These are phyloP conservation scores for Zymoseptoria crescenta DNA, from an alignment of 2,329 filamentous ascomycete species.

Conservation along the genomic window DNA sequence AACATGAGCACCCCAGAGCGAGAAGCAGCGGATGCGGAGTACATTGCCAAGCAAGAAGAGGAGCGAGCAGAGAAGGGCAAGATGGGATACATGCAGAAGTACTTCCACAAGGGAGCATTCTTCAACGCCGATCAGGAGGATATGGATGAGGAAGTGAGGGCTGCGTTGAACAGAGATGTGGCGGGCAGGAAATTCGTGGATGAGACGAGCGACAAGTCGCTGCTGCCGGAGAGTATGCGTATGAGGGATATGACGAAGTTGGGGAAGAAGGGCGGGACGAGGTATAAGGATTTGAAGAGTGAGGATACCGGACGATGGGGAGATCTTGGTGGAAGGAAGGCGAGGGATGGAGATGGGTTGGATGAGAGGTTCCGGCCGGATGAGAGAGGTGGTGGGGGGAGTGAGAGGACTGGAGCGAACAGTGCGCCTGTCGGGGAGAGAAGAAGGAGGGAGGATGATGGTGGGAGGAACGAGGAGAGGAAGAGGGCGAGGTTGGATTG, in stretches of 20 bases:
- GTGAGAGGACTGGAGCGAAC: slow-evolving; percentile 58
- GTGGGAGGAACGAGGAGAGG: slow-evolving; percentile 33
- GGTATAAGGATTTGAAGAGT: slow-evolving; percentile 76
- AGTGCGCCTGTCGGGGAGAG: slow-evolving; percentile 60
- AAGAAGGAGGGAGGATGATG: slow-evolving; percentile 37
- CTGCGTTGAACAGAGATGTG: slow-evolving; percentile 70
- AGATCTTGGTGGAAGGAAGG: slow-evolving; percentile 47
- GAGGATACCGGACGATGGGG: slow-evolving; percentile 93
- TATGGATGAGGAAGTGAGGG: slow-evolving; percentile 57
- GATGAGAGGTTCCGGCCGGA: slow-evolving; percentile 66
- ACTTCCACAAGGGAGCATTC: slow-evolving; percentile 95
- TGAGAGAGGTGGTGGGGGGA: slow-evolving; percentile 38
- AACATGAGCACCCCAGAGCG: slow-evolving; percentile 84
- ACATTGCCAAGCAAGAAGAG: slow-evolving; percentile 67
- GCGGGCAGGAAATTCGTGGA: slow-evolving; percentile 80
- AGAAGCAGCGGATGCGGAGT: slow-evolving; percentile 72
- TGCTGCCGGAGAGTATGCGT: slow-evolving; percentile 85
- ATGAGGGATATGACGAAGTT: slow-evolving; percentile 89
- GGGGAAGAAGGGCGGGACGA: slow-evolving; percentile 82
- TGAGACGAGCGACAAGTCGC: slow-evolving; percentile 71
- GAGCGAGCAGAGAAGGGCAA: slow-evolving; percentile 68
- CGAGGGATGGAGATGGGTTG: slow-evolving; percentile 36
- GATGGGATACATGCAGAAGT: slow-evolving; percentile 88
- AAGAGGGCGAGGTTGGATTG: slow-evolving; percentile 39
- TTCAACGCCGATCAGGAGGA: slow-evolving; percentile 63